phyloP scores from a whole-genome alignment of 495 filamentous ascomycete genomes.

The Aspergillus saccharolyticus region DNA sequence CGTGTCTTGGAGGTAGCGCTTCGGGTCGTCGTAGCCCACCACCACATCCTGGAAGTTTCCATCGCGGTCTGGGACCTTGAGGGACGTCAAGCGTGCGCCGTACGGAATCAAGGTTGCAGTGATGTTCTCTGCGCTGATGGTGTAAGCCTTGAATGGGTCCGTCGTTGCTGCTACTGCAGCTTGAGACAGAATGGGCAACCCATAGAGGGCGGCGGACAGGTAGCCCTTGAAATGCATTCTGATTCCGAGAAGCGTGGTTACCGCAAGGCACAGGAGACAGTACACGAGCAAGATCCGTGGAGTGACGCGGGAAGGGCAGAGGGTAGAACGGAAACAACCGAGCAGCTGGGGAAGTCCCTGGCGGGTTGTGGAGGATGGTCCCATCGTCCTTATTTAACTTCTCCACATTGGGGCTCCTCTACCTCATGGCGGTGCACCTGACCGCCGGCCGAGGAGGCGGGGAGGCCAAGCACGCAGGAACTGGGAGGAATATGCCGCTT shows the following conservation, averaged over 20 bases:
- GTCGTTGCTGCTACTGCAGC: constrained; percentile 14
- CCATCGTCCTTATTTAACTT: constrained; percentile 16
- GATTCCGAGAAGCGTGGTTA: constrained; percentile 27
- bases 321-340: constrained; percentile 26
- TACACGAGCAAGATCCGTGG: constrained; percentile 27
- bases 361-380: constrained; percentile 11
- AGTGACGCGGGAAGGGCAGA: constrained; percentile 31
- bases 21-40: constrained; percentile 74
- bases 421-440: constrained; percentile 22
- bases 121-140: constrained; percentile 67
- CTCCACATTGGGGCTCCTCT: constrained; percentile 1
- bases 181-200: constrained; percentile 29
- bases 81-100: constrained; percentile 69
- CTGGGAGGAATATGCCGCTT: constrained; percentile 8
- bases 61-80: constrained; percentile 67
- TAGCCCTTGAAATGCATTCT: constrained; percentile 41
- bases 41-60: constrained; percentile 64
- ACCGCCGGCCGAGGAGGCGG: constrained; percentile 7
- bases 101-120: constrained; percentile 71
- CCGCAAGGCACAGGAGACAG: constrained; percentile 29
- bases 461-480: constrained; percentile 11
- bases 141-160: constrained; percentile 57
- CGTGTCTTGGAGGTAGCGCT: constrained; percentile 59
- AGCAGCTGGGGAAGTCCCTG: constrained; percentile 17
- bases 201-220: constrained; percentile 31